A percentile compares a stretch with the other conserved stretches of the same genome.
Conservation (phyloP, 1,139 yeast genomes). For the Citeromyces siamensis region DNA sequence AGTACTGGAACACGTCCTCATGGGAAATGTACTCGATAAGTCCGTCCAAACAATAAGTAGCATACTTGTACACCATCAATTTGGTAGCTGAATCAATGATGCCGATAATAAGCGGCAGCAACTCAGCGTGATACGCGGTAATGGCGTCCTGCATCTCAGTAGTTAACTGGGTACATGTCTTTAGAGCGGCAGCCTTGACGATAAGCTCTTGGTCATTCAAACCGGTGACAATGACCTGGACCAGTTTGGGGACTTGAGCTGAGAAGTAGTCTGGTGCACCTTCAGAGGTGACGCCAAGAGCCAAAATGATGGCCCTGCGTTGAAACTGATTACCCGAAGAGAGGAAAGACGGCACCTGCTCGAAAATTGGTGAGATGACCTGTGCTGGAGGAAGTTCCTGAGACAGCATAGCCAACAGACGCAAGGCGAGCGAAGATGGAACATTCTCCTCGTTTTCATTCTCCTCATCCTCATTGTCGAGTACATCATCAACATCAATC, state of each 20-base stretch:
- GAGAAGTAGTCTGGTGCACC: constrained; percentile 94
- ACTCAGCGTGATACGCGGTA: constrained; percentile 69
- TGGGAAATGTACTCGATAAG: constrained; percentile 84
- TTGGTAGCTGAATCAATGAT: constrained; percentile 82
- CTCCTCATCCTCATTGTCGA: constrained; percentile 73
- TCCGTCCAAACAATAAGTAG: constrained; percentile 86
- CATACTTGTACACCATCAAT: constrained; percentile 78
- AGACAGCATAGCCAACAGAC: constrained; percentile 70
- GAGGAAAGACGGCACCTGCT: constrained; percentile 50
- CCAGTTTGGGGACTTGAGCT: constrained; percentile 58
- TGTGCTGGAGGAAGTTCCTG: constrained; percentile 87
- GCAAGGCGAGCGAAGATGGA: constrained; percentile 68
- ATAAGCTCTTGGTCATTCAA: constrained; percentile 65
- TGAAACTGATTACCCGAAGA: constrained; percentile 57
- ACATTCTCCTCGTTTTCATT: constrained; percentile 87
- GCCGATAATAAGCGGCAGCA: constrained; percentile 77
- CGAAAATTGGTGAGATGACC: constrained; percentile 71
- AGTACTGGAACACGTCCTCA: constrained; percentile 70
- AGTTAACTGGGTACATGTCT: constrained; percentile 68
- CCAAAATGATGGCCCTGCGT: constrained; percentile 79
- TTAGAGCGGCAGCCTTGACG: constrained; percentile 81
- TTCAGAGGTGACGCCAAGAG: constrained; percentile 73
- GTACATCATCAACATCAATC: constrained; percentile 66
- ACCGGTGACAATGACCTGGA: constrained; percentile 66
- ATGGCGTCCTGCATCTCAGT: constrained; percentile 76